Evolutionary conservation across 257 asterid genomes (phyloP).

Genomic region (Solanum sejunctum): DNA sequence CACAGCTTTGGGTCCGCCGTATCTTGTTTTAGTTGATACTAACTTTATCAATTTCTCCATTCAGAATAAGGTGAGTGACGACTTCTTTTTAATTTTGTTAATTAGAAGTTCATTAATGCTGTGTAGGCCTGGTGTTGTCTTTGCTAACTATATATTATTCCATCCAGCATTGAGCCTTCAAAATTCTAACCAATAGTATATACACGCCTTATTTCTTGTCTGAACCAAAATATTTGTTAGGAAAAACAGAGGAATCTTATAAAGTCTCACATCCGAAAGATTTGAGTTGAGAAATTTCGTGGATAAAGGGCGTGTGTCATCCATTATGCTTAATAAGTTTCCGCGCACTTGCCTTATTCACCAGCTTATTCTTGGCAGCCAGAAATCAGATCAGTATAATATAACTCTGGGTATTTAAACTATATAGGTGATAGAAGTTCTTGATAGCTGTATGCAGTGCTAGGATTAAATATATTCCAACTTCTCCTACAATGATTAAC

Average conservation of each 20-base stretch:
- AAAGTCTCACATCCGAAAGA: neutral
- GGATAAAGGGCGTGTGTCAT: neutral
- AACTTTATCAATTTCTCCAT: slow-evolving; percentile 95
- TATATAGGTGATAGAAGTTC: neutral
- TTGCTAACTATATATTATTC: neutral
- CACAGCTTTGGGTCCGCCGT: slow-evolving; percentile 92
- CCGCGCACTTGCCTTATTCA: neutral
- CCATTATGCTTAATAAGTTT: neutral
- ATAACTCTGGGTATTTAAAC: neutral
- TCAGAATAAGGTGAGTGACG: slow-evolving; percentile 68
- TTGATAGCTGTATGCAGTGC: neutral
- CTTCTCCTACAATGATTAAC: neutral
- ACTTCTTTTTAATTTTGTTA: neutral
- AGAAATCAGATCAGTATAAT: neutral
- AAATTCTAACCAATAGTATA: neutral
- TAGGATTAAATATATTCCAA: neutral
- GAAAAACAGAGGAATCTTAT: neutral
- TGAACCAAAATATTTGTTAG: neutral
- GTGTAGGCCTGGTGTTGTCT: neutral
- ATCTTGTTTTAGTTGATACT: slow-evolving; percentile 83
- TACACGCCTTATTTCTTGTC: neutral
- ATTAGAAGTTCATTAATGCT: neutral
- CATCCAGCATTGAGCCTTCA: neutral
- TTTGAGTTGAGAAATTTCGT: neutral
- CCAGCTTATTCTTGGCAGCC: neutral